Conservation (phyloP, 1,284 basidiomycete genomes). For the Schizopora paradoxa region DNA sequence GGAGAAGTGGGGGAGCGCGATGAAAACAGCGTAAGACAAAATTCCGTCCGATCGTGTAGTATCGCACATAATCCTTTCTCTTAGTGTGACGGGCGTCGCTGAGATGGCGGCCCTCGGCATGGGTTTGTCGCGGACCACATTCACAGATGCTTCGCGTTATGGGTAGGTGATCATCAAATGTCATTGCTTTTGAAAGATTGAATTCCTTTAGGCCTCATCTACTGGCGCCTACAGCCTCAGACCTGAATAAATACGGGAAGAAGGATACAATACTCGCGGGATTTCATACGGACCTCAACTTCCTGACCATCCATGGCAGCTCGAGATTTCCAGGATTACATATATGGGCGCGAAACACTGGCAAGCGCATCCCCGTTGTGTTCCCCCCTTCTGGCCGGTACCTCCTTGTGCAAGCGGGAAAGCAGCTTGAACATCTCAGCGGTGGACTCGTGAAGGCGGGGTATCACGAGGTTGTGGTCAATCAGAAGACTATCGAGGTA, state of each 20-base stretch:
- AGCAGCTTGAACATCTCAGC: slow-evolving; percentile 85
- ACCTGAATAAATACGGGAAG: slow-evolving; percentile 72
- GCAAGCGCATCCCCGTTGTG: slow-evolving; percentile 78
- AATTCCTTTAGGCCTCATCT: slow-evolving; percentile 63
- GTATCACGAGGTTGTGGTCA: slow-evolving; percentile 89
- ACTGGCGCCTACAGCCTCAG: slow-evolving; percentile 87
- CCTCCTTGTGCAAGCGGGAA: slow-evolving; percentile 83
- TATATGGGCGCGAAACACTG: slow-evolving; percentile 89
- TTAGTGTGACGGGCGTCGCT: slow-evolving; percentile 72
- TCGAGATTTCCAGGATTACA: slow-evolving; percentile 81
- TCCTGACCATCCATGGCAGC: slow-evolving; percentile 85
- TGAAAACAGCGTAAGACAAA: slow-evolving; percentile 76
- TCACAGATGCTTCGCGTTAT: slow-evolving; percentile 75
- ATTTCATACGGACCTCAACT: slow-evolving; percentile 84
- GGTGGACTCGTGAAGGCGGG: slow-evolving; percentile 89
- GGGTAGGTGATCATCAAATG: slow-evolving; percentile 48
- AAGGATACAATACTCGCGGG: slow-evolving; percentile 83
- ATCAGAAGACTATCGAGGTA: slow-evolving; percentile 69
- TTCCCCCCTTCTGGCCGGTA: slow-evolving; percentile 71
- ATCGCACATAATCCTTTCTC: too few species aligned
- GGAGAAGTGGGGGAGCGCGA: slow-evolving; percentile 78
- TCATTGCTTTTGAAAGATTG: slow-evolving; percentile 4
- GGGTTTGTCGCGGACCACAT: slow-evolving; percentile 59
- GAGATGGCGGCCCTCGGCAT: slow-evolving; percentile 82
- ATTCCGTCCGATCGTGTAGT: neutral